Evolutionary conservation across 345 rosid genomes (phyloP), one percentile per base, ranked within the genome.

Genomic region (Angophora floribunda): DNA sequence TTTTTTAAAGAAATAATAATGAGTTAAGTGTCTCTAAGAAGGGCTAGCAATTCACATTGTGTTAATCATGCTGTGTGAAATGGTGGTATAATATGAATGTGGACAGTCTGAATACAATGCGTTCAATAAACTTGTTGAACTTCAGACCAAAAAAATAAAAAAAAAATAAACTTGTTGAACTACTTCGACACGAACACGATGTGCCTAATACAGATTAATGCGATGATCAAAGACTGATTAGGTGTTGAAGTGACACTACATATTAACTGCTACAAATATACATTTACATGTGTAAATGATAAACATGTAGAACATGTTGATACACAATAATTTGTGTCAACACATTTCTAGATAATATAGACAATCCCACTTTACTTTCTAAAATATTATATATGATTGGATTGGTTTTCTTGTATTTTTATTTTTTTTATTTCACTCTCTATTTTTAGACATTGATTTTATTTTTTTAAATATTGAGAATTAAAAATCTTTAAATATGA

Each of bases 51-150:
- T 36, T 70, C 2, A 0, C 9, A 47, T 70, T 26, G 8, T 36
- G 45, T 17, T 36, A 36, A 17, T 70, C 22, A 26, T 9, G 41
- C 21, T 47, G 11, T 36, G 13, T 36, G 1, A 36, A 36, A 19
- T 0, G 1, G 0, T 36, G 82, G 0, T 59, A 17, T 36, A 17
- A 17, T 9, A 19, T 6, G 4, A 4, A 36, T 17, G 36, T 36
- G 22, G 47, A 13, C 36, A 36, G 41, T 70, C 13, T 26, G 4
- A 36, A 36, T 26, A 70, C 22, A 6, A 70, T 1, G 2, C 2
- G 0, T 0, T 0, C 0, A 9, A 70, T 9, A 17, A 70, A 70
- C 13, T 70, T 70, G 47, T 36, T 9, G 45, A 32, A 67, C 13
- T 32, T n/a, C n/a, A n/a, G n/a, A n/a, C n/a, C n/a, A n/a, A n/a